These are phyloP conservation scores for Ceratocystis cubensis DNA, from an alignment of 2,329 filamentous ascomycete genomes.

Conservation along the genomic window DNA sequence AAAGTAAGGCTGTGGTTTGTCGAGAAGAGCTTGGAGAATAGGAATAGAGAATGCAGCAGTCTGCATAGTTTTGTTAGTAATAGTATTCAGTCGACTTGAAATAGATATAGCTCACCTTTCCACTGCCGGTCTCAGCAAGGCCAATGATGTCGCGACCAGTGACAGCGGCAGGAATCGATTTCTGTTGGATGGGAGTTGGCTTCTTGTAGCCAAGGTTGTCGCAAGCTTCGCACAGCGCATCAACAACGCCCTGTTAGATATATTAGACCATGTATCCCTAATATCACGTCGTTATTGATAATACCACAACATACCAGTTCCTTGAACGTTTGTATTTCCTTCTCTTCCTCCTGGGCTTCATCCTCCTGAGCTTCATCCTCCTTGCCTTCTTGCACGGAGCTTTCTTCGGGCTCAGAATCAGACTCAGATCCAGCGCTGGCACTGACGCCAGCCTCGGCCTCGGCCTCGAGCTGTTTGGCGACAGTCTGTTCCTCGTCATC, in stretches of 20 bases:
- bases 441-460: not conserved
- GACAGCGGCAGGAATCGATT: slow-evolving; percentile 72
- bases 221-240: slow-evolving; percentile 82
- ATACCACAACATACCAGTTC: slow-evolving; percentile 39
- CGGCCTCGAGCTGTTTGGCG: not conserved
- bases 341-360: slow-evolving; percentile 25
- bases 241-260: slow-evolving; percentile 55
- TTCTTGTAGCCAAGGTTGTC: slow-evolving; percentile 65
- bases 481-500: slow-evolving; percentile 10
- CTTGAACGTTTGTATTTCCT: slow-evolving; percentile 47
- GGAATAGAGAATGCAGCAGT: slow-evolving; percentile 90
- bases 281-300: not conserved
- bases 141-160: slow-evolving; percentile 79
- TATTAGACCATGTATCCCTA: slow-evolving; percentile 21
- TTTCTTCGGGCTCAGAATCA: slow-evolving; percentile 17
- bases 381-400: slow-evolving; percentile 8
- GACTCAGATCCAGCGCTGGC: slow-evolving; percentile 14
- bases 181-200: slow-evolving; percentile 78
- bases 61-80: slow-evolving; percentile 22
- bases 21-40: slow-evolving; percentile 80
- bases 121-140: slow-evolving; percentile 85
- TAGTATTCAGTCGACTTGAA: not conserved
- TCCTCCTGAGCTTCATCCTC: slow-evolving; percentile 9
- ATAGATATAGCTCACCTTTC: slow-evolving; percentile 42
- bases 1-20: slow-evolving; percentile 74